Conservation (phyloP, 495 filamentous ascomycete species). For the Amphirosellinia nigrospora region DNA sequence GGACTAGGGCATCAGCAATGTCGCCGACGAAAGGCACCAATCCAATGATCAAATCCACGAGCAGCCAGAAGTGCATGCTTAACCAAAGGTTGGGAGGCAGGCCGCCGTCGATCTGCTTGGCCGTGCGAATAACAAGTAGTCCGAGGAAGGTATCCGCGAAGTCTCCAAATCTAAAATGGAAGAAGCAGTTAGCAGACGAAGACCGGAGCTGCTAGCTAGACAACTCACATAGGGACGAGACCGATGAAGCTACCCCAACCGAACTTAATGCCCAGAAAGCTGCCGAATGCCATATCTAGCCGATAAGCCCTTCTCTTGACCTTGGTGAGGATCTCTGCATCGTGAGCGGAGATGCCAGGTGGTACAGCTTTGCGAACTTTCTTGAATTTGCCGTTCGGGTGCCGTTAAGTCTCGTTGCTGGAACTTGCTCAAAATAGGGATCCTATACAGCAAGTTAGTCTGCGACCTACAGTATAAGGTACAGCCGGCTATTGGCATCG, state of each 20-base stretch:
- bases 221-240: conserved; percentile 74
- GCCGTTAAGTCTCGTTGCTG: conserved; percentile 68
- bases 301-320: conserved; percentile 82
- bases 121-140: conserved; percentile 70
- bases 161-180: conserved; percentile 70
- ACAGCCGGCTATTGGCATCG: neutral
- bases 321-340: conserved; percentile 76
- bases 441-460: conserved; percentile 54
- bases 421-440: conserved; percentile 76
- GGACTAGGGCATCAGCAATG: conserved; percentile 66
- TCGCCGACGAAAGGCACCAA: conserved; percentile 88
- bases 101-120: conserved; percentile 71
- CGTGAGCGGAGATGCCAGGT: conserved; percentile 75
- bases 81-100: conserved; percentile 61
- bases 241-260: conserved; percentile 86
- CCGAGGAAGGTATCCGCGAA: conserved; percentile 71
- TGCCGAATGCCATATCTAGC: conserved; percentile 81
- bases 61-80: conserved; percentile 79
- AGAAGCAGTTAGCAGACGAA: conserved; percentile 21
- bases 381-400: conserved; percentile 60
- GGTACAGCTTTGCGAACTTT: conserved; percentile 73
- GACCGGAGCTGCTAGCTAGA: neutral
- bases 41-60: conserved; percentile 80
- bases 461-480: neutral
- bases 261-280: conserved; percentile 74